Percentiles rank a stretch among this genome's conserved stretches.
Conservation (phyloP, 2,329 filamentous ascomycete genomes). For the Didymellaceae sp. region DNA sequence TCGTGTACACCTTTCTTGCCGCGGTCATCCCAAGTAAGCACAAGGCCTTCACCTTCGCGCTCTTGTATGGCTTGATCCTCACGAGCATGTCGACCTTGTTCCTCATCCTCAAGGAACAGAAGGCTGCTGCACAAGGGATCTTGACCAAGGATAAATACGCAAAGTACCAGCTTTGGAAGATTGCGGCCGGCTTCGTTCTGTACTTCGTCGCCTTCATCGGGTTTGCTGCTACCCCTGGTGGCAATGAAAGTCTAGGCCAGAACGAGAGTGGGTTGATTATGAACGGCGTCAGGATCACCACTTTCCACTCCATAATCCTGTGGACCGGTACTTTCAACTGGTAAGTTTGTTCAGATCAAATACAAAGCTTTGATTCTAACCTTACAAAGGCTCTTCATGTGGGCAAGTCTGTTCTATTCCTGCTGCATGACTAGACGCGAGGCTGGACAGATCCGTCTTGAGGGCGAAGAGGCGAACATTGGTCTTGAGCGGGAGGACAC, state of each 20-base stretch:
- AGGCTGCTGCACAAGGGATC: conserved; percentile 21
- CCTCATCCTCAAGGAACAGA: conserved; percentile 29
- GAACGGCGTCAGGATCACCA: conserved; percentile 29
- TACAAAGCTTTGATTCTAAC: conserved; percentile 6
- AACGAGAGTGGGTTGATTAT: conserved; percentile 24
- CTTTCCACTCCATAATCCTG: conserved; percentile 26
- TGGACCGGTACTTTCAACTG: conserved; percentile 36
- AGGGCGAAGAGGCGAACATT: conserved; percentile 30
- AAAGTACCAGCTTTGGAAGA: conserved; percentile 34
- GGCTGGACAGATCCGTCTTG: conserved; percentile 31
- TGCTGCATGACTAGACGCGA: conserved; percentile 34
- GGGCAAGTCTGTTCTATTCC: conserved; percentile 35
- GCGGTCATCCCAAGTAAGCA: conserved; percentile 27
- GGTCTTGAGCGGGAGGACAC: conserved; percentile 15
- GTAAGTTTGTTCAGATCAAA: conserved; percentile 15
- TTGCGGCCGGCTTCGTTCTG: conserved; percentile 23
- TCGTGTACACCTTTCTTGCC: conserved; percentile 24
- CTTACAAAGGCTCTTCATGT: conserved; percentile 30
- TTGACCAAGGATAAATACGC: conserved; percentile 32
- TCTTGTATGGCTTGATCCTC: conserved; percentile 30
- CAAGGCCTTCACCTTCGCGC: conserved; percentile 32
- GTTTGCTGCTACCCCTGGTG: conserved; percentile 11
- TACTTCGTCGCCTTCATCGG: conserved; percentile 29
- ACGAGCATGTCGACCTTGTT: conserved; percentile 28
- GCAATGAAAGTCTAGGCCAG: conserved; percentile 6